Evolutionary conservation across 2,329 filamentous ascomycete genomes (phyloP).

Genomic region (Aspergillus clavatus): DNA sequence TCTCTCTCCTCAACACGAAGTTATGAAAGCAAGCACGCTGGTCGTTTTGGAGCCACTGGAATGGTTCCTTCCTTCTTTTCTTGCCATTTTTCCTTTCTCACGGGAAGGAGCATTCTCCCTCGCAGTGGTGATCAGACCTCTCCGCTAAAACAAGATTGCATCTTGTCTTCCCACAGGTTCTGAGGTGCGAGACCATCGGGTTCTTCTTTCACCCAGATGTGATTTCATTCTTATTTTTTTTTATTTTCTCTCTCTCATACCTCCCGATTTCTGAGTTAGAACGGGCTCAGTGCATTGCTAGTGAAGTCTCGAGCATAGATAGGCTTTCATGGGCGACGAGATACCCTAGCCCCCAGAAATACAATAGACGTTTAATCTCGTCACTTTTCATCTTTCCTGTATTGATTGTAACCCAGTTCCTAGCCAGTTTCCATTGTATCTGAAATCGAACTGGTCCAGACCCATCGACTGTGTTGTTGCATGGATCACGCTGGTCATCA

Average conservation of each 20-base stretch:
- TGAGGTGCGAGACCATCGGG: not conserved
- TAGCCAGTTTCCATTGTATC: no score
- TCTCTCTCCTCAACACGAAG: slow-evolving; percentile 17
- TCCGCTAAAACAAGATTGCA: not conserved
- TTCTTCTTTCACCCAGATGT: not conserved
- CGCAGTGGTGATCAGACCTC: not conserved
- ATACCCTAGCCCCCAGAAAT: slow-evolving; percentile 11
- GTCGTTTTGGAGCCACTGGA: slow-evolving; percentile 20
- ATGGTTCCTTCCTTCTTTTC: slow-evolving; percentile 1
- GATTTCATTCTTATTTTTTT: slow-evolving; percentile 4
- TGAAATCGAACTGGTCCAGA: no score
- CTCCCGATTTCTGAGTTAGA: not conserved
- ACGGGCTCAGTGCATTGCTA: slow-evolving; percentile 14
- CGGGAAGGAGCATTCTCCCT: not conserved
- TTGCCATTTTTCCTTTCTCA: not conserved
- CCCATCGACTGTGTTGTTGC: no score
- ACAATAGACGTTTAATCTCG: slow-evolving; percentile 9
- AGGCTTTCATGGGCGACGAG: slow-evolving; percentile 9
- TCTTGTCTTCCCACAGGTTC: not conserved
- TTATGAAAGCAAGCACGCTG: slow-evolving; percentile 32
- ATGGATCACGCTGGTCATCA: no score
- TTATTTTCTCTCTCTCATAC: slow-evolving; percentile 3
- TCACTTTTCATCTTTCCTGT: not conserved
- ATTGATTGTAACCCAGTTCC: not conserved
- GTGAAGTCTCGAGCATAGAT: slow-evolving; percentile 16